phyloP scores from a whole-genome alignment of 306 rosid genomes.

The Trifolium repens region DNA sequence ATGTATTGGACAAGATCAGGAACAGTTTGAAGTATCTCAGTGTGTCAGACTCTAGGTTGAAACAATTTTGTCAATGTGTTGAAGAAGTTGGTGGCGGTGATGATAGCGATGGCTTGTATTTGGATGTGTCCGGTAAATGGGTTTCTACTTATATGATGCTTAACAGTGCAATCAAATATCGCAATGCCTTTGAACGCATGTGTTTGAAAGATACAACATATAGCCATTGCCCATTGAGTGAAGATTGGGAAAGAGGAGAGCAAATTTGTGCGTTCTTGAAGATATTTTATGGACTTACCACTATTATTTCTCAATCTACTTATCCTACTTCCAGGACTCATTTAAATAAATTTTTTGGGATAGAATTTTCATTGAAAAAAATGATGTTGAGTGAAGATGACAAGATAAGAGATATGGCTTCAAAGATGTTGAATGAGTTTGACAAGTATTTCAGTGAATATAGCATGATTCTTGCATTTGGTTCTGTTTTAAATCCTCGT shows the following conservation, averaged over 20 bases:
- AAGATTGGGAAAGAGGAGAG: conserved; percentile 37
- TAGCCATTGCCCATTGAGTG: conserved; percentile 1
- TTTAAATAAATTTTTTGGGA: neutral
- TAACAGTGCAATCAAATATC: conserved; percentile 15
- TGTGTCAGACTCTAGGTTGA: neutral
- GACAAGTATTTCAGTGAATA: conserved; percentile 31
- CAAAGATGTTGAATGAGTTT: conserved; percentile 24
- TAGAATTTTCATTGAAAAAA: neutral
- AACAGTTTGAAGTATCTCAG: conserved; percentile 1
- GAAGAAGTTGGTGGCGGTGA: conserved; percentile 17
- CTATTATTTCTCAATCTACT: neutral
- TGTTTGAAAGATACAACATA: neutral
- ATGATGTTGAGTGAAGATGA: conserved; percentile 11
- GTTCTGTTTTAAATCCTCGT: conserved; percentile 10
- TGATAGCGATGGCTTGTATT: neutral
- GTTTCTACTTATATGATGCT: conserved; percentile 7
- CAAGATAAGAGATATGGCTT: conserved; percentile 35
- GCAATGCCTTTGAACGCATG: conserved; percentile 11
- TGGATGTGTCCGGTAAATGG: conserved; percentile 38
- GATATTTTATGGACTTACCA: neutral
- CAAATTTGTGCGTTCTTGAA: neutral
- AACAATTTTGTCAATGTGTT: conserved; percentile 23
- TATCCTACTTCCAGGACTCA: neutral
- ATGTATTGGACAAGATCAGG: conserved; percentile 27
- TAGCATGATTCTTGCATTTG: conserved; percentile 35